Evolutionary conservation across 2,329 filamentous ascomycete genomes (phyloP).

Genomic region (Monosporascus sp.): DNA sequence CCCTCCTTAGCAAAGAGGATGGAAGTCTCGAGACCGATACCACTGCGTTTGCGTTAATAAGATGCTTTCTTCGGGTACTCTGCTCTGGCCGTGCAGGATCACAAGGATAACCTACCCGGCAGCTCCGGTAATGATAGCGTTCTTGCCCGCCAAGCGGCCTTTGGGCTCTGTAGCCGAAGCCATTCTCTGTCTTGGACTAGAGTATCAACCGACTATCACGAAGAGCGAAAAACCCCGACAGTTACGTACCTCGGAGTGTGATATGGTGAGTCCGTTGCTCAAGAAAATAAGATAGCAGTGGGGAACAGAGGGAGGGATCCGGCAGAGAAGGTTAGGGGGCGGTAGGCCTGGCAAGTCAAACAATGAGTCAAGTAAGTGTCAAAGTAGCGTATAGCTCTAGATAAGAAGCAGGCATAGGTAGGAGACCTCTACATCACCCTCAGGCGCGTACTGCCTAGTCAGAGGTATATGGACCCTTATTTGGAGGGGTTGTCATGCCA

Average conservation of each 20-base stretch:
- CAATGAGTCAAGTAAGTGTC: background rate
- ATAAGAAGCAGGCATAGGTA: no score
- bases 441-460: background rate
- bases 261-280: no score
- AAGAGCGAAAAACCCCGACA: background rate
- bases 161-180: conserved; percentile 21
- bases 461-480: background rate
- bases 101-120: conserved; percentile 62
- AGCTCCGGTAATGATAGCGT: conserved; percentile 74
- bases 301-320: background rate
- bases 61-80: background rate
- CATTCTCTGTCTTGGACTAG: conserved; percentile 13
- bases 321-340: background rate
- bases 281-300: background rate
- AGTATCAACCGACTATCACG: no score
- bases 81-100: background rate
- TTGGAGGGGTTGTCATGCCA: background rate
- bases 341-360: background rate
- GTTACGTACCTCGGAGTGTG: no score
- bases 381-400: background rate
- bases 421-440: background rate
- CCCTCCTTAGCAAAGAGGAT: conserved; percentile 89
- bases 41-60: conserved; percentile 45
- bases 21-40: conserved; percentile 87
- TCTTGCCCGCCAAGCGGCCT: conserved; percentile 56